Base-by-base conservation (phyloP, 1,139 yeast genomes). In the Geotrichum restrictum region DNA sequence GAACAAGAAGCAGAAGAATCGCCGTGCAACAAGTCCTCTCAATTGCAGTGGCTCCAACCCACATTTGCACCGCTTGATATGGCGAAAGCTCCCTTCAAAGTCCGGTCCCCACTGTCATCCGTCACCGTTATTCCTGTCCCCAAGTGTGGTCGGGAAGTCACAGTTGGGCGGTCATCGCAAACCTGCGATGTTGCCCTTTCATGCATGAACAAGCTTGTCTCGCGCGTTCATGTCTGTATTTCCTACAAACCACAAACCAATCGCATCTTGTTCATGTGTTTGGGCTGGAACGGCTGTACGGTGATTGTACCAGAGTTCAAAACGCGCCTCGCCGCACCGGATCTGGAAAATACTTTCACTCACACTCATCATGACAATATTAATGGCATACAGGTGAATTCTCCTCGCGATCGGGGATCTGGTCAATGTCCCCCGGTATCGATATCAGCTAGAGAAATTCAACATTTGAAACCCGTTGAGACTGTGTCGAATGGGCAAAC, bases 221-320 rank as follows among this genome's bases (percentile, higher is more conserved):
- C 94, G 7, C 77, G 96, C 53, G 74, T 77, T 19, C 96, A 88
- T 67, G 76, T 84, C 48, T 61, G 67, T 14, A 61, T 78, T 1
- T 63, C 66, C 14, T 74, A 67, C 55, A 59, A 64, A 34, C 49
- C 57, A 13, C 59, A 54, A 1, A 55, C 57, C 3, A 55, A 65
- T 19, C 21, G 56, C 60, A 50, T 71, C 14, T 59, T 57, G 6
- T 65, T 85, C 52, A 75, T 74, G 45, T 86, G 94, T 63, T 63
- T 80, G 55, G 94, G 95, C 1, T 77, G 80, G 70, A 86, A 86
- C 62, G 94, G 94, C 3, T 69, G 83, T 54, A 79, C 78, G 19
- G 76, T 85, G 27, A 74, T 78, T 13, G 76, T 85, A 46, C 91
- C 91, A 1, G 69, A 69, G 14, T 58, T 59, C 24, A 40, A 22